These are phyloP conservation scores for Agapanthus africanus DNA, from an alignment of 106 monocot species.

Conservation along the genomic window DNA sequence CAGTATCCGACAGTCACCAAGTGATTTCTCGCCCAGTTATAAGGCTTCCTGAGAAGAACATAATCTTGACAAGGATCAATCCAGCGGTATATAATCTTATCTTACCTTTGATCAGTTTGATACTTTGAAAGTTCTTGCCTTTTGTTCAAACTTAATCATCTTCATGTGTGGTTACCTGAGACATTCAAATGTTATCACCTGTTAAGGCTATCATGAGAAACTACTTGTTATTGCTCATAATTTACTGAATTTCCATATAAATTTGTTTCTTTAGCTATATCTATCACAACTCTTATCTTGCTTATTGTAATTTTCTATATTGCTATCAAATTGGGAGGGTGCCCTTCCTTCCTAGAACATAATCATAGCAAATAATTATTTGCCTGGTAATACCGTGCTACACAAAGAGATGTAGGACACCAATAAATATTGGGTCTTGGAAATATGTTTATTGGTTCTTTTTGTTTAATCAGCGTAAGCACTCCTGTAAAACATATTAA, in stretches of 20 bases:
- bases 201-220: too few relatives aligned
- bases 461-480: neutral
- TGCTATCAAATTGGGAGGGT: neutral
- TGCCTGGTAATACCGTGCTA: neutral
- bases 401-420: neutral
- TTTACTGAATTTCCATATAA: neutral
- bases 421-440: neutral
- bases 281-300: neutral
- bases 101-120: neutral
- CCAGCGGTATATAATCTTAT: conserved; percentile 73
- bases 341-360: neutral
- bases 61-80: conserved; percentile 87
- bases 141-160: neutral
- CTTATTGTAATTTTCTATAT: conserved; percentile 3
- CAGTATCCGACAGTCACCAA: conserved; percentile 63
- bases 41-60: conserved; percentile 74
- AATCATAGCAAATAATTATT: neutral
- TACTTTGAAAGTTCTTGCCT: conserved; percentile 1
- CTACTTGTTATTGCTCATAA: too few relatives aligned
- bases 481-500: neutral
- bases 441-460: neutral
- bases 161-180: too few relatives aligned
- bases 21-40: conserved; percentile 82
- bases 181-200: too few relatives aligned
- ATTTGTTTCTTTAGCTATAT: neutral